phyloP scores from a whole-genome alignment of 352 stramenopile genomes.

The Globisporangium nunn region DNA sequence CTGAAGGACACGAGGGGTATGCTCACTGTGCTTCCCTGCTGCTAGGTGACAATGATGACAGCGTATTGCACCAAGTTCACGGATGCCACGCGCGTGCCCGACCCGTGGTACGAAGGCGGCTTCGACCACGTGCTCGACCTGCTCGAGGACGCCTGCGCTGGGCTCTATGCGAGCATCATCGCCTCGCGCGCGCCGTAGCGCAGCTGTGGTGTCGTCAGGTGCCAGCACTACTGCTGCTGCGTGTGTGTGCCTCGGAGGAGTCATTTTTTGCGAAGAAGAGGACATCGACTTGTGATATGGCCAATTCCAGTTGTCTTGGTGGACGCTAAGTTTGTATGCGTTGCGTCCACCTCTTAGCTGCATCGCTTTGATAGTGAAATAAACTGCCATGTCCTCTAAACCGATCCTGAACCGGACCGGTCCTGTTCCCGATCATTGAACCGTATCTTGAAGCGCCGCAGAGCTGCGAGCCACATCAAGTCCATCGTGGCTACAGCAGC shows the following conservation, averaged over 20 bases:
- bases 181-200: background rate
- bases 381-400: too few species aligned
- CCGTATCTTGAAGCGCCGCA: too few species aligned
- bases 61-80: slow-evolving; percentile 69
- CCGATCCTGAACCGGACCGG: too few species aligned
- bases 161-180: slow-evolving; percentile 58
- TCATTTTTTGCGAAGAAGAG: background rate
- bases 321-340: slow-evolving; percentile 6
- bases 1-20: background rate
- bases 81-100: slow-evolving; percentile 49
- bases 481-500: too few species aligned
- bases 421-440: too few species aligned
- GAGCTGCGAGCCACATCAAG: too few species aligned
- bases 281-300: too few species aligned
- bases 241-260: background rate
- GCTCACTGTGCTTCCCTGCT: background rate
- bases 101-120: slow-evolving; percentile 86
- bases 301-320: slow-evolving; percentile 18
- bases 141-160: slow-evolving; percentile 80
- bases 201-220: too few species aligned
- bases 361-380: too few species aligned
- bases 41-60: slow-evolving; percentile 78
- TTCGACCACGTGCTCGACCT: slow-evolving; percentile 88
- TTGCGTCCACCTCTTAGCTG: too few species aligned
- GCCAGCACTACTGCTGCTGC: too few species aligned